Conservation (phyloP, 176 grass and related monocot species). For the Cocos nucifera region DNA sequence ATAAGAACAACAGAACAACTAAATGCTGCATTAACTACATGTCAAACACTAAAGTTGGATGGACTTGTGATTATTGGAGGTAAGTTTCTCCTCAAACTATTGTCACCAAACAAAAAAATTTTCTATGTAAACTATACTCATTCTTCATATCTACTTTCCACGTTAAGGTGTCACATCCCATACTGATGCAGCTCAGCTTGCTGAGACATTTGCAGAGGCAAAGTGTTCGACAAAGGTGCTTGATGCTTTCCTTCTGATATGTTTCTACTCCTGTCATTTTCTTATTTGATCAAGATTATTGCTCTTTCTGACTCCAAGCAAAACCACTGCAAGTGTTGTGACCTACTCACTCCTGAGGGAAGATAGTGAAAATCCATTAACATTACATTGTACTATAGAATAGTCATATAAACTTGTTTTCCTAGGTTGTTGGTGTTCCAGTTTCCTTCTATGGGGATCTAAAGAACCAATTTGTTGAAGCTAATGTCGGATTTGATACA, state of each 20-base stretch:
- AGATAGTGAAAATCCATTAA: too few species aligned
- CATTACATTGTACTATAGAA: too few species aligned
- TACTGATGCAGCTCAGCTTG: conserved; percentile 88
- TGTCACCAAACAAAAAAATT: too few species aligned
- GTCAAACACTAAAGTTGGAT: conserved; percentile 13
- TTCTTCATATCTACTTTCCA: conserved; percentile 3
- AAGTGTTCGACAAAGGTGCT: conserved; percentile 77
- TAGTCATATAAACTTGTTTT: too few species aligned
- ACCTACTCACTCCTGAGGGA: too few species aligned
- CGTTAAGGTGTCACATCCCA: conserved; percentile 66
- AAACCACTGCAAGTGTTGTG: too few species aligned
- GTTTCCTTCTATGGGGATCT: conserved; percentile 66
- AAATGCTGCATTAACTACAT: conserved; percentile 32
- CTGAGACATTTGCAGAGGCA: conserved; percentile 79
- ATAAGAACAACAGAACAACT: conserved; percentile 35
- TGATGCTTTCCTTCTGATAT: too few species aligned
- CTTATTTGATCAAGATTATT: too few species aligned
- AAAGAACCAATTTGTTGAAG: conserved; percentile 68
- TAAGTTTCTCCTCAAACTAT: not conserved
- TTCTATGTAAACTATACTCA: not conserved
- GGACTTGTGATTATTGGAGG: conserved; percentile 45
- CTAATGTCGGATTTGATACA: conserved; percentile 65
- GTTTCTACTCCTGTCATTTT: too few species aligned
- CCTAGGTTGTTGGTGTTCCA: conserved; percentile 52
- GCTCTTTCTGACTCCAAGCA: too few species aligned